A percentile compares a stretch with the other conserved stretches of the same genome.
Evolutionary conservation across 2,329 filamentous ascomycete genomes (phyloP).

Genomic region (Colletotrichum sp.): DNA sequence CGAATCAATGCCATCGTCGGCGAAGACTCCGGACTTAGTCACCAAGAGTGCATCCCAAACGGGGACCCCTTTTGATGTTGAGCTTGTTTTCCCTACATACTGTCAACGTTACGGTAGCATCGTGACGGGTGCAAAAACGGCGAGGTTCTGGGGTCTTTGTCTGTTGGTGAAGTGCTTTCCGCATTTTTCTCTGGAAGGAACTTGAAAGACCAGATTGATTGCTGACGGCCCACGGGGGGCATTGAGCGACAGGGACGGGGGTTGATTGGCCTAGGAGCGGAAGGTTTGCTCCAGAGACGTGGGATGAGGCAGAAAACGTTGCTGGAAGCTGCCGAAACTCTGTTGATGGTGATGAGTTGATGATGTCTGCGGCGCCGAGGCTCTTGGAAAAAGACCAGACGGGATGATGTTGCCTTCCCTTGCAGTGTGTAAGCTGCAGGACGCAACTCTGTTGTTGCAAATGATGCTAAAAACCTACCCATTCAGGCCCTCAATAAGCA

Average conservation of each 20-base stretch:
- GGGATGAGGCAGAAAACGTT: background rate
- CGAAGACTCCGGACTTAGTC: background rate
- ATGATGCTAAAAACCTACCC: background rate
- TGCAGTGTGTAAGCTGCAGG: background rate
- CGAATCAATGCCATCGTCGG: background rate
- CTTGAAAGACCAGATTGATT: background rate
- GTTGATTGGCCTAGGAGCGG: background rate
- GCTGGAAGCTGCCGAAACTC: constrained; percentile 15
- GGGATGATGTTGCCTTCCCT: background rate
- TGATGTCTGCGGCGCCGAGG: background rate
- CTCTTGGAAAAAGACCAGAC: background rate
- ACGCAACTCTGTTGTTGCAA: background rate
- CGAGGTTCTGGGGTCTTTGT: background rate
- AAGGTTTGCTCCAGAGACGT: constrained; percentile 8
- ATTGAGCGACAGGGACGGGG: constrained; percentile 4
- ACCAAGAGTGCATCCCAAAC: background rate
- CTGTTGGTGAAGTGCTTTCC: background rate
- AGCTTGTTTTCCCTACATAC: constrained; percentile 4
- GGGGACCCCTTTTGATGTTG: background rate
- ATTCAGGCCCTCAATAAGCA: background rate
- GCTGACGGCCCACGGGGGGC: background rate
- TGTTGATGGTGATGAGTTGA: background rate
- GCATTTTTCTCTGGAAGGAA: background rate
- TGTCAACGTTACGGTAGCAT: background rate
- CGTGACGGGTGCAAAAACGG: background rate